Evolutionary conservation across 495 filamentous ascomycete genomes (phyloP), one percentile per base, ranked within the genome.

Genomic region (Penicillium ucsense): DNA sequence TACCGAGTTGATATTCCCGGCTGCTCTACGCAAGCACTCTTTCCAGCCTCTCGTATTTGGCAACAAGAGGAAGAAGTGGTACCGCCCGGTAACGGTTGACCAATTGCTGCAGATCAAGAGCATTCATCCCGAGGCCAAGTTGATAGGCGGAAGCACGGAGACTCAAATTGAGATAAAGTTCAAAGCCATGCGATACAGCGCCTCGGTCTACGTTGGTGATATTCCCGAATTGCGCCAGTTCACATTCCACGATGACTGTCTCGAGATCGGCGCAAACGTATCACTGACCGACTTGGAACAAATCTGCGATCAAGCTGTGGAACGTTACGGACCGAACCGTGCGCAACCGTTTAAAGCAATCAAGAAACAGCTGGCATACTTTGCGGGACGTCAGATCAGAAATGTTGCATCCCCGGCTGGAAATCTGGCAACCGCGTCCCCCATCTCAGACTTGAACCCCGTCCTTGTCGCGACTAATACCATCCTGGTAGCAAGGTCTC

Each of bases 101-200:
- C 89, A 98, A 58, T 71, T 98, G 27, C 68, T 98, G 28, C 83
- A 95, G 54, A 94, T 98, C 65, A 96, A 95, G 70, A 80, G 70
- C 54, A 80, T 80, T 0, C 83, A 89, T 50, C 92, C 90, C 0
- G 80, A 82, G 4, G 87, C 91, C 3, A 98, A 98, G 66, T 76
- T 98, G 48, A 95, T 98, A 50, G 91, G 90, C 29, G 92, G 92
- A 37, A 94, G 88, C 61, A 94, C 88, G 4, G 92, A 98, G 66
- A 97, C 91, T 0, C 92, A 96, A 63, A 96, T 98, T 45, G 92
- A 98, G 65, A 84, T 94, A 66, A 96, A 95, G 61, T 98, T 98
- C 76, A 97, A 98, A 71, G 88, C 81, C 3, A 81, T 94, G 78
- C 81, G 88, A 55, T 98, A 95, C 62, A 78, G 81, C 8, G 80